A percentile compares a stretch with the other conserved stretches of the same genome.
phyloP scores from a whole-genome alignment of 192 early-diverging fungal genomes.

The Geranomyces michiganensis region DNA sequence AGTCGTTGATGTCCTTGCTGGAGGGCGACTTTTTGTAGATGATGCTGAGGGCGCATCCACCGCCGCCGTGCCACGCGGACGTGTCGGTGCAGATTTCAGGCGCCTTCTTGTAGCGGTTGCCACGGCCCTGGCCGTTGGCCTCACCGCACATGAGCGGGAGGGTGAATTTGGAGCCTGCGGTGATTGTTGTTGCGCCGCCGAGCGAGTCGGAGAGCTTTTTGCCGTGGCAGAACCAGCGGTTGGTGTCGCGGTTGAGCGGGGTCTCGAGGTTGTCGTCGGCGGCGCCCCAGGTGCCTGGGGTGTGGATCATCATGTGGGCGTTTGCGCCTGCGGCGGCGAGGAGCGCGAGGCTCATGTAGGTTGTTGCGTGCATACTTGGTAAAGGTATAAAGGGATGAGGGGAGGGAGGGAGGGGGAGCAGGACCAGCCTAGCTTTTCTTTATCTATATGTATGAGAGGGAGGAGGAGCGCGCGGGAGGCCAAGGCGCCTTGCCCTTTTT shows the following conservation, averaged over 20 bases:
- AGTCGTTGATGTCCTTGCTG: slow-evolving; percentile 12
- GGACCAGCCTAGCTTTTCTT: slow-evolving; percentile 6
- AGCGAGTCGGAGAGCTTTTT: slow-evolving; percentile 9
- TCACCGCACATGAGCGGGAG: slow-evolving; percentile 28
- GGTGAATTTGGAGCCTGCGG: slow-evolving; percentile 8
- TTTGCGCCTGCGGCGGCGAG: too few species aligned
- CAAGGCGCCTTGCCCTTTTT: too few species aligned
- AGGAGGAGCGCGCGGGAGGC: too few species aligned
- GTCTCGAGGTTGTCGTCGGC: slow-evolving; percentile 12
- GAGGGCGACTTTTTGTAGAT: slow-evolving; percentile 15
- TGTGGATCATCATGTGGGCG: slow-evolving; percentile 25
- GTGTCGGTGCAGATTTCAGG: slow-evolving; percentile 28
- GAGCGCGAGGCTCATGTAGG: neutral
- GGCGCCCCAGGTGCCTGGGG: slow-evolving; percentile 23
- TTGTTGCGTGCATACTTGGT: neutral
- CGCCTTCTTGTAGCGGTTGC: neutral
- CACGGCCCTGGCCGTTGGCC: slow-evolving; percentile 10
- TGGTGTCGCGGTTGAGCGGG: slow-evolving; percentile 21
- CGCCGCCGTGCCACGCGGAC: slow-evolving; percentile 23
- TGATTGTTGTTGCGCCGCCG: slow-evolving; percentile 10
- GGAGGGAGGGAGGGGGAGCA: neutral
- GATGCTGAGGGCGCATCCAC: slow-evolving; percentile 33
- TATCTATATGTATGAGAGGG: too few species aligned
- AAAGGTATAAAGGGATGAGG: neutral
- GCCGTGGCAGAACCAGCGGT: slow-evolving; percentile 36